Evolutionary conservation across 1,139 yeast species (phyloP), one percentile per base, ranked within the genome.

Genomic region (Lodderomyces orthopsilosis): DNA sequence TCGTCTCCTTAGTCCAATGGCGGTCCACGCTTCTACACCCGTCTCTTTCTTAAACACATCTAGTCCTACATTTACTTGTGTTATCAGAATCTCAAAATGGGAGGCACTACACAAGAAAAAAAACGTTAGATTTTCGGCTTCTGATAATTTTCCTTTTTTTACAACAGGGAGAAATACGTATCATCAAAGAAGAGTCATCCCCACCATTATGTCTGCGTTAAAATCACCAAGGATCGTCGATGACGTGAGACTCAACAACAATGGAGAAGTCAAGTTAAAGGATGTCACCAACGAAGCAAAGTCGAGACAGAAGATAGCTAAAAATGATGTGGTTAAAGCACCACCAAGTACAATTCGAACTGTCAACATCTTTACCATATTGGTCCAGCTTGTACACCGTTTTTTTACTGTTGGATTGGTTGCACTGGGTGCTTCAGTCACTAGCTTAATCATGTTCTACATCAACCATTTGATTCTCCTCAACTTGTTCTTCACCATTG

Each of bases 401-500:
- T 42, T 45, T 14, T 40, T 41, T 28, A 43, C 43, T 28, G 35
- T 41, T 22, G 41, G 35, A 10, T 40, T 39, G 21, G 23, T 27
- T 2, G 26, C 41, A 12, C 22, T 32, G 6, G 18, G 40, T 1
- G 32, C 32, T 7, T 45, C 52, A 14, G n/a, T 40, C 10, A 22
- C 39, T n/a, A 43, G 41, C 13, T 19, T 46, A 38, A 17, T 46
- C 35, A 53, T 49, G 41, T 57, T 55, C 45, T 56, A 57, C 43
- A 30, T 58, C 14, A 54, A 52, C 43, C 64, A 60, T 48, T 50
- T 54, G 35, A 60, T 83, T 13, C 65, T 86, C 42, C 66, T 85
- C 34, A 51, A 71, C 35, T 53, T 85, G 14, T 85, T 79, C 55
- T 68, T 81, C 44, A 35, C 77, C 30, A 78, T 81, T 56, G 79